Base-by-base conservation (phyloP, 805 yeast species). In the Schwanniomyces vanrijiae region DNA sequence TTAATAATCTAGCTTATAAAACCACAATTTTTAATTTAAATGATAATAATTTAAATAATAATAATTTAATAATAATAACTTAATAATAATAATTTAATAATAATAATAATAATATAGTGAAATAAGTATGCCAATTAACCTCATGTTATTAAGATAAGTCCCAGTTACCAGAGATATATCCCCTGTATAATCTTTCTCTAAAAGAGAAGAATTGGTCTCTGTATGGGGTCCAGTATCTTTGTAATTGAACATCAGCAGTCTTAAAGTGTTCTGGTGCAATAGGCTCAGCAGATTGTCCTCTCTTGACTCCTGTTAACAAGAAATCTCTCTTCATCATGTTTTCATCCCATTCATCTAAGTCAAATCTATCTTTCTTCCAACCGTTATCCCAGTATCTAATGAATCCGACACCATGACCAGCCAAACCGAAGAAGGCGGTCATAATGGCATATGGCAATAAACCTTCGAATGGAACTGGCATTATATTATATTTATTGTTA, bases 211-310 rank as follows among this genome's bases (percentile, higher is more conserved):
- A 73, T 59, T 71, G 76, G 64, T 69, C 69, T 65, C 76, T 71
- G 68, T 73, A 71, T 43, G 77, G 73, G 52, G 77, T 64, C 68
- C 69, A 73, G 69, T 71, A 73, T 60, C 69, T 61, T 61, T 73
- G 73, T 43, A 57, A 55, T 49, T 55, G 48, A 35, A 51, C 45
- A 16, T 60, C 55, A 13, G 62, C 53, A n/a, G 88, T 82, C 69
- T 84, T 86, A 77, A 89, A 88, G 26, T 75, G 77, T 50, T 85
- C 91, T 33, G 90, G 90, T 3, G 95, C 96, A 35, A 77, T 68
- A 5, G 90, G 78, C 37, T 73, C 77, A 52, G 81, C 82, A 42
- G 76, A 64, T 62, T 87, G 92, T 33, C 84, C 91, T 61, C 96
- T 76, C 59, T 70, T 75, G 37, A 76, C 74, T 21, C 96, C 96